Conservation (phyloP, 108 stramenopile genomes). For the Schizochytrium sp. region DNA sequence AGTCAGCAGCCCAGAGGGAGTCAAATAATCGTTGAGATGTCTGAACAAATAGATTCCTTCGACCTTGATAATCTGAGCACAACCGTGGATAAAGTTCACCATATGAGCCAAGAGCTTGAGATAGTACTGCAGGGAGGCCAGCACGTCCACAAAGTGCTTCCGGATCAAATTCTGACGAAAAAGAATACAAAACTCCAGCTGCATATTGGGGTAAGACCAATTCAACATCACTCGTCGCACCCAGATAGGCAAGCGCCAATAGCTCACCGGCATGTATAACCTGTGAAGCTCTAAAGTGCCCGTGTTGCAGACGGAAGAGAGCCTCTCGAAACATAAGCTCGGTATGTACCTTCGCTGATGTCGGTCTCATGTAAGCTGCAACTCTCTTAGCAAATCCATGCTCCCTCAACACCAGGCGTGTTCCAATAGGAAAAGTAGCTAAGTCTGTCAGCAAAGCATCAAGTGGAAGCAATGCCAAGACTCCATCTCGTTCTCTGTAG, state of each 20-base stretch:
- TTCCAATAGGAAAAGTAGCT: neutral
- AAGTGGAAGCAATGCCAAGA: neutral
- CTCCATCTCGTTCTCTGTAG: slow-evolving; percentile 2
- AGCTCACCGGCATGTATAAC: slow-evolving; percentile 29
- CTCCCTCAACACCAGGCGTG: neutral
- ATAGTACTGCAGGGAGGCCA: slow-evolving; percentile 22
- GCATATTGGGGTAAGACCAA: neutral
- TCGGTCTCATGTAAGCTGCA: neutral
- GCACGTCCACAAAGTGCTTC: slow-evolving; percentile 4
- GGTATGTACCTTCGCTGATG: neutral
- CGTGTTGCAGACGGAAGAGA: neutral
- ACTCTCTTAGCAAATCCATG: neutral
- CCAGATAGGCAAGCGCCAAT: slow-evolving; percentile 21
- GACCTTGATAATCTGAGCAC: neutral
- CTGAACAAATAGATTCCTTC: neutral
- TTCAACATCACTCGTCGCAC: neutral
- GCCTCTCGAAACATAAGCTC: slow-evolving; percentile 38
- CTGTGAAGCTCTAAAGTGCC: neutral
- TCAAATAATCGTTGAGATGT: neutral
- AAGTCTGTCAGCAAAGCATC: neutral
- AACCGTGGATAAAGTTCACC: neutral
- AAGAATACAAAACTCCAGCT: neutral
- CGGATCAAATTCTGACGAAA: neutral
- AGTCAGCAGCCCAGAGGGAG: slow-evolving; percentile 4
- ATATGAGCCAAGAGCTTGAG: slow-evolving; percentile 49